Evolutionary conservation across 345 rosid species (phyloP).

Genomic region (Lepidium didymum): DNA sequence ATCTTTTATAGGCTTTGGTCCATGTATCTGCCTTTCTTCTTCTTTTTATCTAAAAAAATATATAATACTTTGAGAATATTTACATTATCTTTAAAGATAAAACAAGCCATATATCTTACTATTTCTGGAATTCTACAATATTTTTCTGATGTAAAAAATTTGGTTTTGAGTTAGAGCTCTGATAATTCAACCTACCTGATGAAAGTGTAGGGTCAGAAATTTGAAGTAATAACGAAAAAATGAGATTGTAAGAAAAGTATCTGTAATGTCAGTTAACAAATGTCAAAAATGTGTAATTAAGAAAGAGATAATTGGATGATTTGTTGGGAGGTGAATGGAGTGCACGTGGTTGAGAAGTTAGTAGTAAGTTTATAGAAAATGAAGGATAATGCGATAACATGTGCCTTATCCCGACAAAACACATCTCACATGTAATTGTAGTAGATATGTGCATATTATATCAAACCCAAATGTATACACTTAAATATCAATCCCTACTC

Average conservation of each 20-base stretch:
- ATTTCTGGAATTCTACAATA: background rate
- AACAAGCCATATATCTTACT: background rate
- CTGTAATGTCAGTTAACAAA: background rate
- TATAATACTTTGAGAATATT: background rate
- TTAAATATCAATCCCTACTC: background rate
- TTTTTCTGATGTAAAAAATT: background rate
- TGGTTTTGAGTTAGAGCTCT: background rate
- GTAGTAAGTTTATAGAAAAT: slow-evolving; percentile 20
- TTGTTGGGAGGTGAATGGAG: slow-evolving; percentile 26
- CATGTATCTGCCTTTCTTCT: slow-evolving; percentile 14
- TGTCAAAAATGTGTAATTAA: slow-evolving; percentile 12
- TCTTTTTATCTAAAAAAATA: background rate
- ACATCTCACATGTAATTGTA: slow-evolving; percentile 20
- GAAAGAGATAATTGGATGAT: slow-evolving; percentile 16
- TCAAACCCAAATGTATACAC: background rate
- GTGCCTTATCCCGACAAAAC: slow-evolving; percentile 34
- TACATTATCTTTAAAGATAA: background rate
- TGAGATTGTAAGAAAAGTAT: background rate
- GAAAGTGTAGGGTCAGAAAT: background rate
- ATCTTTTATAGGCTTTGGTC: slow-evolving; percentile 26
- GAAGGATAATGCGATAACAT: slow-evolving; percentile 32
- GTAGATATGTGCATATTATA: background rate
- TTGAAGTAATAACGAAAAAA: background rate
- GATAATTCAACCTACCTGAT: background rate
- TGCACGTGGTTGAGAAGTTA: slow-evolving; percentile 33